Base-by-base conservation (phyloP, 345 rosid species). In the Eutrema japonicum region DNA sequence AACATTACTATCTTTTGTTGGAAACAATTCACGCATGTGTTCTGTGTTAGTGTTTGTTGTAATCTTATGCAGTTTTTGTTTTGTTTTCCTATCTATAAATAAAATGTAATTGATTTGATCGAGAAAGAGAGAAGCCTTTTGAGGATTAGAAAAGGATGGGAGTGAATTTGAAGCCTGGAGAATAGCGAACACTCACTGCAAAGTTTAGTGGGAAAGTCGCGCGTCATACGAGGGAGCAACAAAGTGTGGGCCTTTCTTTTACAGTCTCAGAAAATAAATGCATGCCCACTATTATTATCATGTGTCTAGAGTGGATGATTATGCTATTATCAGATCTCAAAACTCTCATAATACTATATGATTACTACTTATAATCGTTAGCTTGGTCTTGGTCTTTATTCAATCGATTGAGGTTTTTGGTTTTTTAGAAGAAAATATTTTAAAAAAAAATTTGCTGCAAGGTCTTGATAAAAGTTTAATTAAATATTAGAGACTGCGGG, bases 141-240 rank as follows among this genome's bases (percentile, higher is more conserved):
- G 1, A 55, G 78, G 71, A 46, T 45, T 61, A 53, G 79, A 76
- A 18, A 76, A 18, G 71, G 66, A 64, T 47, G 53, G 53, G 75
- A 55, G 58, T 70, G 72, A 71, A 65, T 2, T 33, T 65, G 77
- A 58, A 71, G 72, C 63, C 64, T 77, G 16, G 80, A 77, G 50
- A 71, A 50, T 8, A 70, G 72, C 37, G 38, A 77, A 71, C 75
- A 70, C 75, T 70, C 72, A 58, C 76, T 70, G 72, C 70, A 69
- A 68, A 68, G 43, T 45, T 45, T 16, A 70, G 76, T 71, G 76
- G 67, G 61, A 77, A 71, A 71, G 72, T 72, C 76, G 70, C 72
- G 32, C 72, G 54, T 71, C 32, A 56, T 57, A 64, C 80, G 80
- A 77, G 72, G 80, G 62, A 42, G 60, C 79, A 76, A 69, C 65